Evolutionary conservation across 108 stramenopile genomes (phyloP), one percentile per base, ranked within the genome.

Genomic region (Cylindrotheca fusiformis): DNA sequence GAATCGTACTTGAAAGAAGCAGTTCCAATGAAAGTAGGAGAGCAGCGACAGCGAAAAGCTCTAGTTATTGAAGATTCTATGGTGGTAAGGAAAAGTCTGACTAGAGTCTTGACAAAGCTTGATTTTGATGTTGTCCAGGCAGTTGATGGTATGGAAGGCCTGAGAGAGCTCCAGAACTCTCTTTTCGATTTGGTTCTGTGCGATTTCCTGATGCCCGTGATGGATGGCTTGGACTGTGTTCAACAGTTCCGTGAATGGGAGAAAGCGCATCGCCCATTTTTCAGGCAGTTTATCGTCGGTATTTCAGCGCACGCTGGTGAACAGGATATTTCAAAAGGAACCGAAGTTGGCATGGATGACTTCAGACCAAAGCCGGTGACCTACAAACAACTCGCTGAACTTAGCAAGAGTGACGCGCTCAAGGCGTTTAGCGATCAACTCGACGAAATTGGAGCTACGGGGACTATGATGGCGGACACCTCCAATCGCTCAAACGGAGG

Each of bases 191-290:
- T 94, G 10, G 80, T 78, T 3, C 31, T 94, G 14, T 79, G 79
- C 33, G 88, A 94, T 58, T 88, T 89, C 66, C 58, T 90, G 30
- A 94, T 94, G 92, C 92, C 92, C 18, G 69, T 90, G 18, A 82
- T 88, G 78, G 88, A 94, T 61, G 92, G 92, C 10, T 44, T 94
- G 2, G 86, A 90, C 50, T 79, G 86, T 60, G 84, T 83, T 36
- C 65, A 81, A 57, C 82, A 87, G 44, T 85, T 74, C 60, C 65
- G 90, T 17, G 62, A 65, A 4, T 86, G 90, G 86, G 90, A 87
- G 56, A 56, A 46, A 31, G 31, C 55, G 0, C 58, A 79, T 30
- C 65, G 86, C 1, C 71, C 79, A 17, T 65, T 65, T 32, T 77
- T 79, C 69, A 44, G 48, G 27, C 74, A 84, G 57, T 54, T 60